Base-by-base conservation (phyloP, 2,329 filamentous ascomycete species). In the Hysterium pulicare region DNA sequence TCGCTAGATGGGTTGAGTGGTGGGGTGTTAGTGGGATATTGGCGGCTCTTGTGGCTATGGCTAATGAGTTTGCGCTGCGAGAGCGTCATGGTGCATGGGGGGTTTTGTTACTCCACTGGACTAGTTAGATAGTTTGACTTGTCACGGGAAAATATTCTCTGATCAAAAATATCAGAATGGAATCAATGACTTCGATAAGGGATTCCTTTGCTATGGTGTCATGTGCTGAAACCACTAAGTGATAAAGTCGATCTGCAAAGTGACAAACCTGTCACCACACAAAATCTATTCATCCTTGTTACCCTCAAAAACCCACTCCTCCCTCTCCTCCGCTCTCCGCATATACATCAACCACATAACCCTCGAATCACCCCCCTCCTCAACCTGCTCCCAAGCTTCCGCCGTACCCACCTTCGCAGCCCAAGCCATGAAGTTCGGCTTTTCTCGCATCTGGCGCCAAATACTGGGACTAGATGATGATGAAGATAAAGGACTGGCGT, bases 1-100 rank as follows among this genome's bases (percentile, higher is more conserved):
- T 87, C 84, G 90, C 78, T 95, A 87, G 56, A 64, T 59, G 57
- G 45, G 53, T 47, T 63, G 53, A 62, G 49, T 54, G 52, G 44
- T 47, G 50, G 48, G 40, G 38, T 58, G 54, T 36, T 36, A 4
- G 54, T 59, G 57, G 56, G 50, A 17, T n/a, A n/a, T n/a, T n/a
- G n/a, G n/a, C n/a, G n/a, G n/a, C n/a, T n/a, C n/a, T n/a, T n/a
- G n/a, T n/a, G n/a, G n/a, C n/a, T n/a, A n/a, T n/a, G n/a, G n/a
- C n/a, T n/a, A n/a, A n/a, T n/a, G n/a, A n/a, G n/a, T n/a, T n/a
- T n/a, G n/a, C n/a, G n/a, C n/a, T n/a, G n/a, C n/a, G n/a, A n/a
- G n/a, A n/a, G n/a, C n/a, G n/a, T n/a, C n/a, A n/a, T n/a, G n/a
- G n/a, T n/a, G n/a, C n/a, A n/a, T n/a, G n/a, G n/a, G n/a, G n/a